Evolutionary conservation across 495 filamentous ascomycete genomes (phyloP).

Genomic region (Talaromyces stipitatus): DNA sequence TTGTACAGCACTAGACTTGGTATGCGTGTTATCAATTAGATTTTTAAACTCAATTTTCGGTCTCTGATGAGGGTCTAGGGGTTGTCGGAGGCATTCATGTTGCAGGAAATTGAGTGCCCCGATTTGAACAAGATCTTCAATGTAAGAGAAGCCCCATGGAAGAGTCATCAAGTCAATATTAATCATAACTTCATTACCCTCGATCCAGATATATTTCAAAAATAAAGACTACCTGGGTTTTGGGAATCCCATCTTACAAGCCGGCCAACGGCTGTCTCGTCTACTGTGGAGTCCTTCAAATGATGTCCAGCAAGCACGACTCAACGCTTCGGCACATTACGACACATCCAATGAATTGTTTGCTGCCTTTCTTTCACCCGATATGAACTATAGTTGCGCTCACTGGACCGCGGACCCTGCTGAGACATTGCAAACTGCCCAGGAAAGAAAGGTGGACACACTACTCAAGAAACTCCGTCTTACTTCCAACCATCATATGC

Average conservation of each 20-base stretch:
- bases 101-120: slow-evolving; percentile 55
- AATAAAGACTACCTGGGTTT: slow-evolving; percentile 5
- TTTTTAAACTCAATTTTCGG: neutral
- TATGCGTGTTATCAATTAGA: neutral
- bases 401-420: slow-evolving; percentile 47
- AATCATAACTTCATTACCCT: neutral
- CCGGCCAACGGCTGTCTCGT: neutral
- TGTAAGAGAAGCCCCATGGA: slow-evolving; percentile 19
- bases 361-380: slow-evolving; percentile 59
- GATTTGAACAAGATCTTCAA: slow-evolving; percentile 60
- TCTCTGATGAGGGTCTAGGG: slow-evolving; percentile 24
- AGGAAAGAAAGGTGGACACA: slow-evolving; percentile 53
- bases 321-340: slow-evolving; percentile 65
- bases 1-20: slow-evolving; percentile 6
- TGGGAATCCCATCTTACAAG: slow-evolving; percentile 1
- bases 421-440: slow-evolving; percentile 56
- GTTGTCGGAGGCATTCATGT: slow-evolving; percentile 66
- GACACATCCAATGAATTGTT: slow-evolving; percentile 72
- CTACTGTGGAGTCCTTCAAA: slow-evolving; percentile 51
- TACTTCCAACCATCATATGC: slow-evolving; percentile 52
- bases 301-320: slow-evolving; percentile 53
- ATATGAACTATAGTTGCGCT: slow-evolving; percentile 72
- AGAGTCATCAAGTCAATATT: neutral
- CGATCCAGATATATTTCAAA: slow-evolving; percentile 11
- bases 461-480: slow-evolving; percentile 55